Conservation (phyloP, 2,329 filamentous ascomycete genomes). For the Aureobasidium musti region DNA sequence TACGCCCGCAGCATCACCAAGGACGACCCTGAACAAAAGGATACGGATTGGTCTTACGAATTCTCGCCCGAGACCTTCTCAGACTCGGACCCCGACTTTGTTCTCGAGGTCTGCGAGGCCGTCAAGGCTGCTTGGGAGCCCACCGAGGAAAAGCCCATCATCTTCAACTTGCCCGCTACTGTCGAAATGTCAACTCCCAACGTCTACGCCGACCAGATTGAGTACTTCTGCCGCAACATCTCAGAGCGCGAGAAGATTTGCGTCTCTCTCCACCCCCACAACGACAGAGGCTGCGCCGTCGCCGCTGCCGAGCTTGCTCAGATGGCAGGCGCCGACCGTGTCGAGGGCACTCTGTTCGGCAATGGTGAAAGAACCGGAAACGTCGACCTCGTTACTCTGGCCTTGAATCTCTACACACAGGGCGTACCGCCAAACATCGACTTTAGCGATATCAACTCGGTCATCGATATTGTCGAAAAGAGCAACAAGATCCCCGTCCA, state of each 20-base stretch:
- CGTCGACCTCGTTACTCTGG: constrained; percentile 90
- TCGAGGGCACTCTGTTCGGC: constrained; percentile 91
- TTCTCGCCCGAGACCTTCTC: constrained; percentile 90
- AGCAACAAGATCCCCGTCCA: constrained; percentile 96
- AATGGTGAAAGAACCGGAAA: constrained; percentile 97
- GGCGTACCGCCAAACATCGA: constrained; percentile 82
- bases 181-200: constrained; percentile 96
- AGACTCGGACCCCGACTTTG: constrained; percentile 82
- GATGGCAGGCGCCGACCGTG: constrained; percentile 93
- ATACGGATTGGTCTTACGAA: constrained; percentile 74
- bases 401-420: constrained; percentile 92
- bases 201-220: constrained; percentile 92
- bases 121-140: constrained; percentile 95
- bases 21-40: constrained; percentile 60
- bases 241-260: constrained; percentile 81
- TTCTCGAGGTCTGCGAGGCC: constrained; percentile 80
- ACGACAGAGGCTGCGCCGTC: constrained; percentile 86
- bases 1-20: constrained; percentile 90
- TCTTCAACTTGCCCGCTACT: constrained; percentile 95
- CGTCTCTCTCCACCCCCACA: constrained; percentile 90
- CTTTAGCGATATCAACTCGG: constrained; percentile 81
- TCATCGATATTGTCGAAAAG: constrained; percentile 87
- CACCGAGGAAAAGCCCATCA: constrained; percentile 74
- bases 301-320: constrained; percentile 90
- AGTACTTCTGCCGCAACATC: constrained; percentile 90